A percentile compares a stretch with the other conserved stretches of the same genome.
phyloP scores from a whole-genome alignment of 352 stramenopile genomes.

The Phytophthora quininea region DNA sequence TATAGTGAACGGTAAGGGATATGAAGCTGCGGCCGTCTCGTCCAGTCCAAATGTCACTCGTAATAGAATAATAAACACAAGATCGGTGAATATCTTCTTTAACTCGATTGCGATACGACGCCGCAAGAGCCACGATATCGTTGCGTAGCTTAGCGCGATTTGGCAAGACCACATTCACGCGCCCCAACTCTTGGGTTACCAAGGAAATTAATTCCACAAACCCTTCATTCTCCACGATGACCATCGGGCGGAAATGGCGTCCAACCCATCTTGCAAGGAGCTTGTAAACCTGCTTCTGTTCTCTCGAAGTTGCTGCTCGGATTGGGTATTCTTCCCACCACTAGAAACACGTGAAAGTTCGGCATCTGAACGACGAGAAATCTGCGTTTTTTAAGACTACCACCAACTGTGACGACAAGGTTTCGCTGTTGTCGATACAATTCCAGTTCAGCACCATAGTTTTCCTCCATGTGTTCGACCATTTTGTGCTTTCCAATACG shows the following conservation, averaged over 20 bases:
- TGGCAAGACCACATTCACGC: slow-evolving; percentile 3
- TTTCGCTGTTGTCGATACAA: neutral
- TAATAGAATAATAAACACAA: slow-evolving; percentile 16
- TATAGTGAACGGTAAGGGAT: slow-evolving; percentile 16
- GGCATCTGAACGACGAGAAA: neutral
- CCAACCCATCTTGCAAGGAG: slow-evolving; percentile 15
- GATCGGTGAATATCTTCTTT: neutral
- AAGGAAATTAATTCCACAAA: slow-evolving; percentile 15
- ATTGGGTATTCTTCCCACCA: neutral
- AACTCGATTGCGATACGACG: neutral
- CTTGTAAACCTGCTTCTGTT: slow-evolving; percentile 9
- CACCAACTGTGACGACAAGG: neutral
- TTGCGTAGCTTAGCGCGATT: slow-evolving; percentile 3
- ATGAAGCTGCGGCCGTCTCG: slow-evolving; percentile 16
- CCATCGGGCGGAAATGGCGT: slow-evolving; percentile 8
- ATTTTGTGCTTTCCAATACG: slow-evolving; percentile 13
- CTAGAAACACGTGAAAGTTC: neutral
- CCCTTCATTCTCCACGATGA: slow-evolving; percentile 14
- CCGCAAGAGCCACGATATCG: slow-evolving; percentile 11
- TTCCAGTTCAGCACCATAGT: neutral
- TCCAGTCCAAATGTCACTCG: slow-evolving; percentile 15
- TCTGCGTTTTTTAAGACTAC: neutral
- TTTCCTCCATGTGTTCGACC: neutral
- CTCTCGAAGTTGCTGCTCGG: neutral
- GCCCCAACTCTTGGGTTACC: neutral